Evolutionary conservation across 164 flowering plant genomes (phyloP).

Genomic region (Hamamelis virginiana): DNA sequence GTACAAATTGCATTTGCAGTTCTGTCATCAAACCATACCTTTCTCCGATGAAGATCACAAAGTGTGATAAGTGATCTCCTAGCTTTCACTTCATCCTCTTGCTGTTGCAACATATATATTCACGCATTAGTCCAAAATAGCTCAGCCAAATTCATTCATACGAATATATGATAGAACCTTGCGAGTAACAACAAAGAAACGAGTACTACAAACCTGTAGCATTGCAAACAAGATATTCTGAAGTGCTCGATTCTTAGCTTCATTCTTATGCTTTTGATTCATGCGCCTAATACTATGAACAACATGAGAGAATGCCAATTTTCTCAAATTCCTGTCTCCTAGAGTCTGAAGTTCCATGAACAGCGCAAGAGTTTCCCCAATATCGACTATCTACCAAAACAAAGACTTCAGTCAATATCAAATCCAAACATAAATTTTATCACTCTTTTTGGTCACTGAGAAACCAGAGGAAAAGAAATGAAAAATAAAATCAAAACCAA

Average conservation of each 20-base stretch:
- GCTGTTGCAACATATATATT: slow-evolving; percentile 32
- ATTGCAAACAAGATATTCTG: slow-evolving; percentile 65
- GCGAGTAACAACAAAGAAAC: not conserved
- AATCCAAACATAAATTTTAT: no score
- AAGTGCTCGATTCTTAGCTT: slow-evolving; percentile 64
- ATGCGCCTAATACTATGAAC: slow-evolving; percentile 67
- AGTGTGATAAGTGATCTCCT: slow-evolving; percentile 72
- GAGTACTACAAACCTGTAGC: slow-evolving; percentile 50
- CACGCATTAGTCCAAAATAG: not conserved
- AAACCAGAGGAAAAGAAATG: no score
- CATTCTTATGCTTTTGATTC: slow-evolving; percentile 85
- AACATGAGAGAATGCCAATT: slow-evolving; percentile 75
- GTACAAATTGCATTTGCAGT: slow-evolving; percentile 85
- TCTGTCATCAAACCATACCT: slow-evolving; percentile 92
- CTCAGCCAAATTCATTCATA: not conserved
- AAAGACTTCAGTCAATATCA: not conserved
- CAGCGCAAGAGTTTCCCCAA: slow-evolving; percentile 62
- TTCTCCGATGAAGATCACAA: slow-evolving; percentile 84
- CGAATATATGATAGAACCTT: not conserved
- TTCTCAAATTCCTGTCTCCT: slow-evolving; percentile 59
- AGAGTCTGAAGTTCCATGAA: slow-evolving; percentile 87
- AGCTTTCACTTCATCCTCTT: slow-evolving; percentile 77
- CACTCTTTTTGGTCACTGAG: no score
- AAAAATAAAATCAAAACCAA: no score
- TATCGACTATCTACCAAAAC: slow-evolving; percentile 54